Evolutionary conservation across 345 rosid species (phyloP).

Genomic region (Rhizophora apiculata): DNA sequence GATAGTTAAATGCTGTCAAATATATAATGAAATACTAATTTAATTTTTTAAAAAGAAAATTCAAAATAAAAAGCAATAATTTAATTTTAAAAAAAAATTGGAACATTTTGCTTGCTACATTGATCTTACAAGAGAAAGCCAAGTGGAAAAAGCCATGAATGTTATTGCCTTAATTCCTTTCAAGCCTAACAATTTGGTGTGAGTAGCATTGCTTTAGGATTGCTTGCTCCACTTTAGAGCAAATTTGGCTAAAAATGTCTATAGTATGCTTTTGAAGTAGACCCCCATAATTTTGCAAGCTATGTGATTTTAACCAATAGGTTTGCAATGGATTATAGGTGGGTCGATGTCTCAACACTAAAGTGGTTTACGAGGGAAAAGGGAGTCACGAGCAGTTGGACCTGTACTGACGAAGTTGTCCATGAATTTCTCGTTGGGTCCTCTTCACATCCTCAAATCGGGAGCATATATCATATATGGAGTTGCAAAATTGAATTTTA

Average conservation of each 20-base stretch:
- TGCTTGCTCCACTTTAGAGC: constrained; percentile 37
- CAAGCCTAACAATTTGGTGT: constrained; percentile 41
- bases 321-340: constrained; percentile 32
- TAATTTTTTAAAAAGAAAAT: no score
- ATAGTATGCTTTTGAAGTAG: constrained; percentile 32
- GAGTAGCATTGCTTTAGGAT: constrained; percentile 46
- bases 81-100: not conserved
- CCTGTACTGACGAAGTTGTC: constrained; percentile 28
- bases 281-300: constrained; percentile 40
- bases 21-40: no score
- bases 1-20: no score
- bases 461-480: constrained; percentile 16
- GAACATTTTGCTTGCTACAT: constrained; percentile 47
- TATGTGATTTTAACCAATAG: constrained; percentile 43
- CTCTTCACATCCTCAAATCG: constrained; percentile 25
- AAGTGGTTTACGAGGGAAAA: constrained; percentile 40
- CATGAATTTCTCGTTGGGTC: constrained; percentile 38
- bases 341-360: constrained; percentile 33
- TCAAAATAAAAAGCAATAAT: no score
- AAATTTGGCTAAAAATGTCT: constrained; percentile 30
- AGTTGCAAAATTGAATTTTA: no score
- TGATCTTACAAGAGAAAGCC: constrained; percentile 41
- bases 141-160: constrained; percentile 35
- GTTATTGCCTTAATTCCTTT: constrained; percentile 39
- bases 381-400: constrained; percentile 45